A percentile compares a stretch with the other conserved stretches of the same genome.
Conservation (phyloP, 1,284 basidiomycete genomes). For the Peniophora sp. region DNA sequence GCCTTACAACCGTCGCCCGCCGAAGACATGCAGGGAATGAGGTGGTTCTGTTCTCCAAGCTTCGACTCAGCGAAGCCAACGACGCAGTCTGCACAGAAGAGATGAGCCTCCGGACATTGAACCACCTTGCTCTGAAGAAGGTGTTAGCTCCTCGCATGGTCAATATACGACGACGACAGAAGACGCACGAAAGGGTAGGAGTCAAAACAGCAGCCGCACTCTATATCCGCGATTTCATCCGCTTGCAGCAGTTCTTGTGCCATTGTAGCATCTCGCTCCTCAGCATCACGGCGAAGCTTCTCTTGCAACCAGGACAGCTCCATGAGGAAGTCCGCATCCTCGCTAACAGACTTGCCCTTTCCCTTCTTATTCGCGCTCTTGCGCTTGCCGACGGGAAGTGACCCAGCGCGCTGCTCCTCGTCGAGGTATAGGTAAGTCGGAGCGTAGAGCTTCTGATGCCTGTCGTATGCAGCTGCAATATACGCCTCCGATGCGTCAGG, state of each 20-base stretch:
- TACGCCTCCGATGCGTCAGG: slow-evolving; percentile 46
- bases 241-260: slow-evolving; percentile 23
- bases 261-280: slow-evolving; percentile 17
- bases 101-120: slow-evolving; percentile 71
- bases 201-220: slow-evolving; percentile 81
- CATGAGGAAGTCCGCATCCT: slow-evolving; percentile 26
- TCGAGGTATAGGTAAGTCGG: slow-evolving; percentile 44
- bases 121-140: slow-evolving; percentile 63
- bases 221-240: slow-evolving; percentile 40
- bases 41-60: slow-evolving; percentile 29
- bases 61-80: slow-evolving; percentile 24
- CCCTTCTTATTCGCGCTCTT: slow-evolving; percentile 28
- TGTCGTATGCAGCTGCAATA: slow-evolving; percentile 32
- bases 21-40: slow-evolving; percentile 60
- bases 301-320: slow-evolving; percentile 37
- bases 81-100: slow-evolving; percentile 45
- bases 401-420: slow-evolving; percentile 23
- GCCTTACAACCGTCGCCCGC: slow-evolving; percentile 68
- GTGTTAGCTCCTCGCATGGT: no score
- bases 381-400: slow-evolving; percentile 11
- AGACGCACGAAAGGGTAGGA: slow-evolving; percentile 60
- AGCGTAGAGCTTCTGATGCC: slow-evolving; percentile 44
- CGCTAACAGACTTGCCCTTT: slow-evolving; percentile 18
- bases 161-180: no score
- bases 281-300: slow-evolving; percentile 24